Base-by-base conservation (phyloP, 2,329 filamentous ascomycete species). In the Phialophora chinensis region DNA sequence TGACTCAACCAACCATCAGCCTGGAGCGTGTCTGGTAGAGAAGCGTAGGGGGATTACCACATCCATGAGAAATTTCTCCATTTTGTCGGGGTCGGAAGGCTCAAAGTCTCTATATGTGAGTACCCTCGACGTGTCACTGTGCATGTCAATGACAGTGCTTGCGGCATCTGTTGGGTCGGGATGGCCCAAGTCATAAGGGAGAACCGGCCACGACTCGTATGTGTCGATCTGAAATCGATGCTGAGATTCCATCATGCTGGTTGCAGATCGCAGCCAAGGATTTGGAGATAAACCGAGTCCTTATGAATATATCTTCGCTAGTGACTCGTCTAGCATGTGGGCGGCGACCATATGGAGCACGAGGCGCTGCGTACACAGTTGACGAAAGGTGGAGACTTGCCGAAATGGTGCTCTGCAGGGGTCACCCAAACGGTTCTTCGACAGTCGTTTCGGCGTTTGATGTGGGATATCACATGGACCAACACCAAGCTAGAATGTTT, bases 21-120 rank as follows among this genome's bases (percentile, higher is more conserved):
- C 31, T 42, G 25, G 4, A 12, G 20, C 10, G 23, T 31, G 4
- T 11, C 11, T 8, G 29, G 12, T 12, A 20, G 38, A 6, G 20
- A 11, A n/a, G 4, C 4, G 6, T 10, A 31, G 35, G 31, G 3
- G 53, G 10, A 14, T 38, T 53, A 61, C 59, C 59, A 61, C 27
- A 35, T 29, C 49, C 8, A 61, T 52, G 4, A 52, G 12, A 31
- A 61, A 29, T 23, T 23, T 42, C 17, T 61, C 31, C 59, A 61
- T 53, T 12, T 27, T 47, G 31, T 52, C 47, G 1, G 59, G 12
- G n/a, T 61, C 59, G 17, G 42, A 61, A 50, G 52, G 49, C 29
- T 27, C 47, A 35, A 38, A 38, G 12, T 61, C 49, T 11, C 52
- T 47, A 54, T 53, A 33, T 14, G 31, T 33, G 31, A 35, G 29